phyloP scores from a whole-genome alignment of 2,329 filamentous ascomycete genomes.

The Didymosphaeria variabile region DNA sequence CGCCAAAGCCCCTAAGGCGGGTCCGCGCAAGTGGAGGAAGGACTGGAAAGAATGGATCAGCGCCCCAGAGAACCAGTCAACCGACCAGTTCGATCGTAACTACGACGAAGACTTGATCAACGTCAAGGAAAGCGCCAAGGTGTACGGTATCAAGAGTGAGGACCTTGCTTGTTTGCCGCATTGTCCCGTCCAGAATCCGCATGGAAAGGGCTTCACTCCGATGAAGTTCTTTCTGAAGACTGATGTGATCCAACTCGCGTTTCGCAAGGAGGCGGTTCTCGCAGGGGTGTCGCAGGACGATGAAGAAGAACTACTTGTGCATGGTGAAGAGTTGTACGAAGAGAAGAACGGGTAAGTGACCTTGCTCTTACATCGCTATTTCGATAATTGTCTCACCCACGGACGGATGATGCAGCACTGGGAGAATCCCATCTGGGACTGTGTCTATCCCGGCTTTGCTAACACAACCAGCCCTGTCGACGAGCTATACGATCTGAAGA shows the following conservation, averaged over 20 bases:
- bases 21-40: constrained; percentile 3
- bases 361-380: too few relatives aligned
- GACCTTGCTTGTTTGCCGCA: constrained; percentile 7
- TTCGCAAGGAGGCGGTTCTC: constrained; percentile 8
- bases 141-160: constrained; percentile 2
- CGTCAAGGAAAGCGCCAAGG: constrained; percentile 3
- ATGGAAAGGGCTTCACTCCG: constrained; percentile 3
- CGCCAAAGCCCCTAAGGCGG: neutral
- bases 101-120: neutral
- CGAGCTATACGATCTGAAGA: neutral
- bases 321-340: constrained; percentile 1
- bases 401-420: too few relatives aligned
- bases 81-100: neutral
- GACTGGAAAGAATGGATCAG: constrained; percentile 10
- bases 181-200: constrained; percentile 4
- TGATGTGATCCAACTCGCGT: constrained; percentile 2
- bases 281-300: neutral
- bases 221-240: constrained; percentile 2
- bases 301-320: constrained; percentile 8
- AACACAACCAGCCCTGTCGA: neutral
- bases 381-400: too few relatives aligned
- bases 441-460: neutral
- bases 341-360: neutral
- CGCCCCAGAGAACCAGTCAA: neutral
- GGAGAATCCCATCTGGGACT: too few relatives aligned